phyloP scores from a whole-genome alignment of 2,329 filamentous ascomycete genomes.

The Alternaria triticimaculans region DNA sequence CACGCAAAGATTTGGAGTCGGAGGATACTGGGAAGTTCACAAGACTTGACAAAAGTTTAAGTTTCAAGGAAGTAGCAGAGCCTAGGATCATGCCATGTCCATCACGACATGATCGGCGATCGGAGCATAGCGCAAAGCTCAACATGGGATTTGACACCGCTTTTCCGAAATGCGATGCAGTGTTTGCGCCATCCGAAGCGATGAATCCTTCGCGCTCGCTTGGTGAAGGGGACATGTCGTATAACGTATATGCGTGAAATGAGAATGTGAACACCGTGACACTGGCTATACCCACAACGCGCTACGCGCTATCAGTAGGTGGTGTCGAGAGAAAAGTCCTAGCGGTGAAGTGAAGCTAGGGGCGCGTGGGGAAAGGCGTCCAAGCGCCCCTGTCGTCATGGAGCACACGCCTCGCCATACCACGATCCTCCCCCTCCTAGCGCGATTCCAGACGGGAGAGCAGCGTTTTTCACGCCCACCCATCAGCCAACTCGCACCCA shows the following conservation, averaged over 20 bases:
- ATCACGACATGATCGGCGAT: conserved; percentile 11
- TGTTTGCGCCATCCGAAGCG: not conserved
- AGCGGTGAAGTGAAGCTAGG: conserved; percentile 20
- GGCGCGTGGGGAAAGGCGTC: not conserved
- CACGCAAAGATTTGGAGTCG: not conserved
- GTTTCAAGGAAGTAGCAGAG: not conserved
- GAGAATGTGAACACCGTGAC: not conserved
- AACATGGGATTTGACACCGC: conserved; percentile 15
- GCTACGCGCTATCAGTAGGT: conserved; percentile 16
- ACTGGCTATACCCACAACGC: not conserved
- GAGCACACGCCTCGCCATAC: conserved; percentile 4
- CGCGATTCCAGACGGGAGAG: conserved; percentile 1
- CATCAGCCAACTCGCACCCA: not conserved
- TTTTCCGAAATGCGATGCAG: conserved; percentile 10
- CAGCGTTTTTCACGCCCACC: conserved; percentile 2
- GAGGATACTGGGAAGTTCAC: not conserved
- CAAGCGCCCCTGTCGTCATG: conserved; percentile 22
- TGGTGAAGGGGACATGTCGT: not conserved
- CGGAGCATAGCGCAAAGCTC: conserved; percentile 1
- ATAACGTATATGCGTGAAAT: not conserved
- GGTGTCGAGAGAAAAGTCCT: conserved; percentile 9
- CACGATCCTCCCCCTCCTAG: conserved; percentile 7
- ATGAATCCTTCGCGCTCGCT: not conserved
- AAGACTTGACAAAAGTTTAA: not conserved
- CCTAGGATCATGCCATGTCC: not conserved